A percentile compares a stretch with the other conserved stretches of the same genome.
phyloP scores from a whole-genome alignment of 2,329 filamentous ascomycete species.

The Macrophomina phaseolina region DNA sequence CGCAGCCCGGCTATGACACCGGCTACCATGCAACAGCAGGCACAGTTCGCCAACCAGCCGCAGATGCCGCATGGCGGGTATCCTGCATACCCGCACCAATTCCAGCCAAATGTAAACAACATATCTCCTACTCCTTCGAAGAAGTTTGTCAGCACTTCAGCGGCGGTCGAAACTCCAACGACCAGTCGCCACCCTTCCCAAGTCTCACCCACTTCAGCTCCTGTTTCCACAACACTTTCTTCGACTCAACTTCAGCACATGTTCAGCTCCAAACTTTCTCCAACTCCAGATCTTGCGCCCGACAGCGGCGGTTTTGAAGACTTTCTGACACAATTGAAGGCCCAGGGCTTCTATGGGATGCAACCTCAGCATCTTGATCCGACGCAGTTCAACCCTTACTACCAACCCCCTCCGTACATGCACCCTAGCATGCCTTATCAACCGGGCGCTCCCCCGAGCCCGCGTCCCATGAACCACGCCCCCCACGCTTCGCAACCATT shows the following conservation, averaged over 20 bases:
- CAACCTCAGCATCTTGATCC: constrained; percentile 52
- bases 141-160: constrained; percentile 32
- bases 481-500: constrained; percentile 53
- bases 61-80: constrained; percentile 67
- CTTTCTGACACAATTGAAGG: constrained; percentile 69
- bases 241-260: constrained; percentile 26
- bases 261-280: constrained; percentile 36
- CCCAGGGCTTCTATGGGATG: constrained; percentile 68
- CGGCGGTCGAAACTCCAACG: constrained; percentile 28
- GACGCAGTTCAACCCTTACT: constrained; percentile 48
- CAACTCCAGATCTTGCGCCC: constrained; percentile 67
- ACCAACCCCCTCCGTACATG: constrained; percentile 52
- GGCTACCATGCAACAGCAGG: constrained; percentile 70
- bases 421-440: constrained; percentile 43
- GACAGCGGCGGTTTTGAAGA: constrained; percentile 74
- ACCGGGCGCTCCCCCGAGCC: constrained; percentile 50
- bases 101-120: constrained; percentile 64
- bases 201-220: constrained; percentile 33
- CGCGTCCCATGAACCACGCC: constrained; percentile 55
- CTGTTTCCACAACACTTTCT: constrained; percentile 30
- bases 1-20: constrained; percentile 62
- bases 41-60: constrained; percentile 54
- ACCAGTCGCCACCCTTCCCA: constrained; percentile 11
- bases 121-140: constrained; percentile 50
- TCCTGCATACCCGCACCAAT: constrained; percentile 59